phyloP scores from a whole-genome alignment of 352 stramenopile genomes.

The Globisporangium solare region DNA sequence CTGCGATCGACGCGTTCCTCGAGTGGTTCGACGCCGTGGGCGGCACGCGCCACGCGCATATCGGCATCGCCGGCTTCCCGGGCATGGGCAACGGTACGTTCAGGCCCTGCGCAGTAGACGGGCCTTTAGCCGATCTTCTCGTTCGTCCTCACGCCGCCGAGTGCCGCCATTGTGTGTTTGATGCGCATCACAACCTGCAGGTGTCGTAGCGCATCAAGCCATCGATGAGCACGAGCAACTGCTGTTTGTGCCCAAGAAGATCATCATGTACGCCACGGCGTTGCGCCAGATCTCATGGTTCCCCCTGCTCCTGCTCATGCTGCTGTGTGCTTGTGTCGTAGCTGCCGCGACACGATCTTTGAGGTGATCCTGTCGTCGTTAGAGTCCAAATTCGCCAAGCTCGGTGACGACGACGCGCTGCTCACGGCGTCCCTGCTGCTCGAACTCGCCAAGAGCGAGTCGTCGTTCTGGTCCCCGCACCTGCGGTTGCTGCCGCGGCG shows the following conservation, averaged over 20 bases:
- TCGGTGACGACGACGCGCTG: slow-evolving; percentile 34
- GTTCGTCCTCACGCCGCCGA: too few relatives aligned
- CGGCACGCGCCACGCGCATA: slow-evolving; percentile 17
- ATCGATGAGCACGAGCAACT: slow-evolving; percentile 29
- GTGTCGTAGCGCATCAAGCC: slow-evolving; percentile 20
- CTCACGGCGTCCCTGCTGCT: slow-evolving; percentile 61
- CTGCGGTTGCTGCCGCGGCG: slow-evolving; percentile 36
- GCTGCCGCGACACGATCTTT: slow-evolving; percentile 34
- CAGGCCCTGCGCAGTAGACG: background rate
- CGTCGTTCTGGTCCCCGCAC: slow-evolving; percentile 53
- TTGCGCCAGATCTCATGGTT: background rate
- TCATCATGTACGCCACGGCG: slow-evolving; percentile 39
- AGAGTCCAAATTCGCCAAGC: slow-evolving; percentile 27
- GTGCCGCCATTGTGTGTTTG: background rate
- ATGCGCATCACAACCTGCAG: slow-evolving; percentile 9
- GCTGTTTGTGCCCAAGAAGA: slow-evolving; percentile 34
- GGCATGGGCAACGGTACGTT: slow-evolving; percentile 32
- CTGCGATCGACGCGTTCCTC: slow-evolving; percentile 23
- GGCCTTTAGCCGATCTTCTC: too few relatives aligned
- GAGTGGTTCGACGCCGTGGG: slow-evolving; percentile 36
- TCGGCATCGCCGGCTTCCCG: slow-evolving; percentile 26
- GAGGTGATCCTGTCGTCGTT: slow-evolving; percentile 21
- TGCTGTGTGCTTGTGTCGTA: slow-evolving; percentile 1
- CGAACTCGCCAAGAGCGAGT: slow-evolving; percentile 32
- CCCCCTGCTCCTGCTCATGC: slow-evolving; percentile 1